A percentile compares a stretch with the other conserved stretches of the same genome.
Conservation (phyloP, 1,139 yeast species). For the Waltiozyma sp. region DNA sequence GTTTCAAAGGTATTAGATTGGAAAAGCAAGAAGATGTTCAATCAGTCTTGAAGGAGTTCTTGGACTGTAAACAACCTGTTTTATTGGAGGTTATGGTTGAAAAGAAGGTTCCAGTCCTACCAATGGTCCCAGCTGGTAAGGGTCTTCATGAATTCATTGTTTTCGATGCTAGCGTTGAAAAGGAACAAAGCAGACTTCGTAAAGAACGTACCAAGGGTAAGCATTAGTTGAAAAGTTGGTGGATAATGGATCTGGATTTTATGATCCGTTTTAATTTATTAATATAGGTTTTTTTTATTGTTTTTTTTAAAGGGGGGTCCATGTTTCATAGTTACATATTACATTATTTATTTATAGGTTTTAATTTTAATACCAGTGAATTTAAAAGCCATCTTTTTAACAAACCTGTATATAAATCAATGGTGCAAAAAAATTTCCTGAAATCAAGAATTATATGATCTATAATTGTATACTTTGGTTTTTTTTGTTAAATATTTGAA, state of each 20-base stretch:
- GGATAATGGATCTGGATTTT: background rate
- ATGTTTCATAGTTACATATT: background rate
- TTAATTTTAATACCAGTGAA: background rate
- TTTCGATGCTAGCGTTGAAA: constrained; percentile 73
- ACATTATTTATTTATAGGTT: background rate
- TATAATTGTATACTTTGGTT: too few relatives aligned
- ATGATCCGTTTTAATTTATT: background rate
- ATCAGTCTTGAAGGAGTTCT: constrained; percentile 57
- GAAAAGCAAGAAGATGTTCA: constrained; percentile 54
- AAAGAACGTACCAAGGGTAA: constrained; percentile 27
- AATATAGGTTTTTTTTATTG: background rate
- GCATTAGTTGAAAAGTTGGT: constrained; percentile 15
- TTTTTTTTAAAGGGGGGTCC: background rate
- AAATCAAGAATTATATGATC: too few relatives aligned
- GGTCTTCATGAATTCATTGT: constrained; percentile 86
- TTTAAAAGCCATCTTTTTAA: too few relatives aligned
- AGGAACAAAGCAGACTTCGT: constrained; percentile 49
- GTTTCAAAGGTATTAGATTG: constrained; percentile 72
- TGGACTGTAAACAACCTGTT: constrained; percentile 65
- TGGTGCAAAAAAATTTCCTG: too few relatives aligned
- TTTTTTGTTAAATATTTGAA: too few relatives aligned
- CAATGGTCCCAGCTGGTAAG: constrained; percentile 97
- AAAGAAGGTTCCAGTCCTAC: constrained; percentile 94
- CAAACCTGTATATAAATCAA: too few relatives aligned
- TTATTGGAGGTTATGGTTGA: constrained; percentile 85